phyloP scores from a whole-genome alignment of 805 yeast species.

The Debaryomyces maramus region DNA sequence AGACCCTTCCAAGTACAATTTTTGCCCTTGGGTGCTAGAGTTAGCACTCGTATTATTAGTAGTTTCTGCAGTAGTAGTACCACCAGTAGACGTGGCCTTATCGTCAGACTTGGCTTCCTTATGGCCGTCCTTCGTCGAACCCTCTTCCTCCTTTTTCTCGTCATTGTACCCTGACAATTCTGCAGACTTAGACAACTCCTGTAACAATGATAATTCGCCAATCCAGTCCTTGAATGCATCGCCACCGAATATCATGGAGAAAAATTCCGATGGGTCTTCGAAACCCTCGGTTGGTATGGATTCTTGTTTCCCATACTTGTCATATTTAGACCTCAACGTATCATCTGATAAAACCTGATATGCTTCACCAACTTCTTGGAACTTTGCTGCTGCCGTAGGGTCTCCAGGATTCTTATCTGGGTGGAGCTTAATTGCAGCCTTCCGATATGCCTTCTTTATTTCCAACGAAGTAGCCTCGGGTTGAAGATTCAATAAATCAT shows the following conservation, averaged over 20 bases:
- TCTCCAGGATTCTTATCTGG: conserved; percentile 50
- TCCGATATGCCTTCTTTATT: conserved; percentile 46
- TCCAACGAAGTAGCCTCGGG: conserved; percentile 43
- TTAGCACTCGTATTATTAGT: conserved; percentile 5
- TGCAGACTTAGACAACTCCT: conserved; percentile 42
- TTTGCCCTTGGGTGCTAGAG: conserved; percentile 7
- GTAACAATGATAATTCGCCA: conserved; percentile 68
- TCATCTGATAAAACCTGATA: conserved; percentile 76
- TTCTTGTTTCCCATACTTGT: conserved; percentile 72
- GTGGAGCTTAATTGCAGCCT: conserved; percentile 44
- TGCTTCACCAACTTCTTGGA: conserved; percentile 61
- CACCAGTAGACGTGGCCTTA: not conserved
- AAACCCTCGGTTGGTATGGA: conserved; percentile 63
- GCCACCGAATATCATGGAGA: conserved; percentile 82
- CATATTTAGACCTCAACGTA: conserved; percentile 63
- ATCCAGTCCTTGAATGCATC: conserved; percentile 78
- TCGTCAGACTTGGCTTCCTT: not conserved
- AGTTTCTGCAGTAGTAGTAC: conserved; percentile 7
- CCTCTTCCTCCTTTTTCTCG: conserved; percentile 29
- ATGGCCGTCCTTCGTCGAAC: conserved; percentile 10
- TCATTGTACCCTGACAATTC: conserved; percentile 40
- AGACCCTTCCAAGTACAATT: conserved; percentile 15
- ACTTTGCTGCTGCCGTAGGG: conserved; percentile 43
- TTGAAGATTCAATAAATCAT: conserved; percentile 35
- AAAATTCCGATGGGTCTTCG: conserved; percentile 82